Evolutionary conservation across 2,329 filamentous ascomycete genomes (phyloP).

Genomic region (Arthroderma uncinatum): DNA sequence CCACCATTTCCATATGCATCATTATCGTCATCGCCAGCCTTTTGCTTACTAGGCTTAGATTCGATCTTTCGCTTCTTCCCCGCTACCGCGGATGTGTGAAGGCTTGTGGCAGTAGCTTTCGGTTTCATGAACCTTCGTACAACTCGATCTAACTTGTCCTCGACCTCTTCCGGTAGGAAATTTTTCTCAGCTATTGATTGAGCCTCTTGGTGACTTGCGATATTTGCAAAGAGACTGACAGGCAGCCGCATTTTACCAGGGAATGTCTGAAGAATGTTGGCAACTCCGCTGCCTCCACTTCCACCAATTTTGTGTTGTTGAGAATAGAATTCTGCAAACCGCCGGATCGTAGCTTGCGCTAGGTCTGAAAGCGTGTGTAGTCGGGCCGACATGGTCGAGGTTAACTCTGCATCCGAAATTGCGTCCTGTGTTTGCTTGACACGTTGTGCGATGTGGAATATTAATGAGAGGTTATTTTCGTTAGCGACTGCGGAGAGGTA

Average conservation of each 20-base stretch:
- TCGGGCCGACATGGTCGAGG: constrained; percentile 28
- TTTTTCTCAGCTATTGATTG: constrained; percentile 78
- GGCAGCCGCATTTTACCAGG: constrained; percentile 72
- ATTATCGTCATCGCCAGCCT: constrained; percentile 21
- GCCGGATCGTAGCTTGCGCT: constrained; percentile 66
- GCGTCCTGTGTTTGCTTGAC: constrained; percentile 83
- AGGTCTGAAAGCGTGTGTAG: constrained; percentile 84
- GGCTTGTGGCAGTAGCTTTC: constrained; percentile 28
- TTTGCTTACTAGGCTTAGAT: constrained; percentile 18
- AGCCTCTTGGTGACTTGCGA: constrained; percentile 66
- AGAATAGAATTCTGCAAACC: constrained; percentile 73
- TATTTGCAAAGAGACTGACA: constrained; percentile 60
- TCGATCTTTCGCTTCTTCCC: constrained; percentile 36
- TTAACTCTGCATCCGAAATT: constrained; percentile 44
- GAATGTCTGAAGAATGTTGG: constrained; percentile 62
- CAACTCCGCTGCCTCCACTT: constrained; percentile 23
- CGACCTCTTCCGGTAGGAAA: constrained; percentile 65
- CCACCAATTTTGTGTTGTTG: constrained; percentile 48
- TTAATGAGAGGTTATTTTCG: constrained; percentile 74
- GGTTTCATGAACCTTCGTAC: constrained; percentile 59
- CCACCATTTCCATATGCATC: constrained; percentile 2
- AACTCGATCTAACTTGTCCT: constrained; percentile 64
- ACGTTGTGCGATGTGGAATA: constrained; percentile 84
- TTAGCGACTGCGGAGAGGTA: constrained; percentile 74
- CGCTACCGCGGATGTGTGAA: constrained; percentile 18